Evolutionary conservation across 495 filamentous ascomycete genomes (phyloP), one percentile per base, ranked within the genome.

Genomic region (Aspergillus homomorphus): DNA sequence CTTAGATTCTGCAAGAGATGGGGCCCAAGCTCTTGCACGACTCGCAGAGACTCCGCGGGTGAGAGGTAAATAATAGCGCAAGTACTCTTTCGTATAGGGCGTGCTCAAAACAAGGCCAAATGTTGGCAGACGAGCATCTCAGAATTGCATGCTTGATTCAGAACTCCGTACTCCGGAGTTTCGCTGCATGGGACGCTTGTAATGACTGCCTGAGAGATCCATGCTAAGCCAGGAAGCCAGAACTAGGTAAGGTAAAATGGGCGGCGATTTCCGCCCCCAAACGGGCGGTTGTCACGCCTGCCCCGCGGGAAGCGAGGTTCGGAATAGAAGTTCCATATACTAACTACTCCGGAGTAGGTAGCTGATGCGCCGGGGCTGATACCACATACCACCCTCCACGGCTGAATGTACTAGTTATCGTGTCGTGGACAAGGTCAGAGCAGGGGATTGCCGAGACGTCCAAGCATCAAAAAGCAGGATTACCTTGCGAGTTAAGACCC

Each of bases 201-300:
- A 28, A 4, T 28, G 26, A 28, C 26, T 28, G 26, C 9, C 26
- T 28, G 15, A 49, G 24, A 49, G 20, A 22, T 22, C 45, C 2
- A 49, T 49, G 45, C 45, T 49, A 23, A 50, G 21, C 24, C 22
- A 56, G 26, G 44, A 18, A 56, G n/a, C 51, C 24, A 45, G 28
- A 49, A 45, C 41, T 21, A 30, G n/a, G n/a, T n/a, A 51, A 56
- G 56, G 9, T 16, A 0, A 48, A 45, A 30, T 26, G 46, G 53
- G 51, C 49, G 53, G 59, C 53, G 51, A 54, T 58, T 33, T 15
- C 51, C 60, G 55, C 51, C 55, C 56, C 60, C 24, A 62, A 58
- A 30, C 12, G 20, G n/a, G 53, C 23, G 43, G 46, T 54, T 48
- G 42, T 50, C 7, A 55, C 53, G 42, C 24, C n/a, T 41, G 53